phyloP scores from a whole-genome alignment of 2,329 filamentous ascomycete species.

The Huntiella moniliformis region DNA sequence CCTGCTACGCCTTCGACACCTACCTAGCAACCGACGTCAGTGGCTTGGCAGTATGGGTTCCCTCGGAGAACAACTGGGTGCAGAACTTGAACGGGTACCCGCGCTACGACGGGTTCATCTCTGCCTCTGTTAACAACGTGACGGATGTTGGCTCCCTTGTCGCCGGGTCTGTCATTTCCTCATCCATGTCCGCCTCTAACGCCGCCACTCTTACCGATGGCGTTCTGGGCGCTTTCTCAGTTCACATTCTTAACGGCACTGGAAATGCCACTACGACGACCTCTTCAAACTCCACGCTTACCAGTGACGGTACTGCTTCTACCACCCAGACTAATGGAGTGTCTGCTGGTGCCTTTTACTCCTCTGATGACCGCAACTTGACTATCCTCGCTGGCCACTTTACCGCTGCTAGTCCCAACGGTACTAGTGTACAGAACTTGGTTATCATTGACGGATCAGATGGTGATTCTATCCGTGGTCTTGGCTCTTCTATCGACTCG shows the following conservation, averaged over 20 bases:
- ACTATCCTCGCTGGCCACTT: conserved; percentile 85
- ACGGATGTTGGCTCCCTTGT: conserved; percentile 48
- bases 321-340: conserved; percentile 35
- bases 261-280: conserved; percentile 21
- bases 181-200: conserved; percentile 53
- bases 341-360: conserved; percentile 63
- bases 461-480: conserved; percentile 45
- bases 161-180: conserved; percentile 65
- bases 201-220: conserved; percentile 44
- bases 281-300: conserved; percentile 19
- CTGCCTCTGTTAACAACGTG: conserved; percentile 46
- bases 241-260: conserved; percentile 30
- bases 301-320: background rate
- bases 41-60: conserved; percentile 85
- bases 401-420: conserved; percentile 47
- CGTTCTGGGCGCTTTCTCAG: conserved; percentile 35
- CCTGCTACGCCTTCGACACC: conserved; percentile 48
- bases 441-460: conserved; percentile 64
- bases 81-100: conserved; percentile 53
- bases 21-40: conserved; percentile 41
- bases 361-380: conserved; percentile 49
- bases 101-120: conserved; percentile 53
- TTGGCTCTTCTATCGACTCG: conserved; percentile 44
- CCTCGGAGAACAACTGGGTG: conserved; percentile 70
- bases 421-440: conserved; percentile 58